Evolutionary conservation across 176 grass and related monocot species (phyloP).

Genomic region (Lolium multiflorum): DNA sequence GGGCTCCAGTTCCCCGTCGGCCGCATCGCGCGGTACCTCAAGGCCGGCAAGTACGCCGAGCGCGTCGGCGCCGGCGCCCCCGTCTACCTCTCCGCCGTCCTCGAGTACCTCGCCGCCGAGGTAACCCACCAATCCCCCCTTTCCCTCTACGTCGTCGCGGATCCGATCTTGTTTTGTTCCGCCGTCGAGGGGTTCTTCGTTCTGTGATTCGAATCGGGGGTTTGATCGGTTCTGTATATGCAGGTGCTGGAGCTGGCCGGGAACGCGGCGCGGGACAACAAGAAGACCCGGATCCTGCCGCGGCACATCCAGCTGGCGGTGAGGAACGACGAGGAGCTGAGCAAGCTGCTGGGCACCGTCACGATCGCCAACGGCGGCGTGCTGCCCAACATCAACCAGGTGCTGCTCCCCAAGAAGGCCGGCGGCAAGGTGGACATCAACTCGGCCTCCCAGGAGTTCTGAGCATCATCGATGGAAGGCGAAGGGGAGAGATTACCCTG

Average conservation of each 20-base stretch:
- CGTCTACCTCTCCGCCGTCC: conserved; percentile 90
- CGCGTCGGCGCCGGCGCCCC: conserved; percentile 90
- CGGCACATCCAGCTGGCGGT: conserved; percentile 66
- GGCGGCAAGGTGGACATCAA: conserved; percentile 44
- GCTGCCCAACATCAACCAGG: conserved; percentile 50
- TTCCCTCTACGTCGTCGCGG: background rate
- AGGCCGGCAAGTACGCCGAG: conserved; percentile 95
- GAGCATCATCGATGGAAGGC: background rate
- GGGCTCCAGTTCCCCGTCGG: conserved; percentile 94
- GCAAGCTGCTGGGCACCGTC: conserved; percentile 52
- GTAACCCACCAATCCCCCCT: conserved; percentile 17
- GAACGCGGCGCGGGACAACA: conserved; percentile 61
- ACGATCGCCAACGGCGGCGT: conserved; percentile 61
- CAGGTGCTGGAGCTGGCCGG: conserved; percentile 54
- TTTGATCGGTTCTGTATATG: background rate
- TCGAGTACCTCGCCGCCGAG: conserved; percentile 95
- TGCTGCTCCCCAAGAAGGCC: conserved; percentile 58
- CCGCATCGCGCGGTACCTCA: conserved; percentile 80
- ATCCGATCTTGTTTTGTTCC: background rate
- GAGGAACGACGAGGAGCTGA: conserved; percentile 60
- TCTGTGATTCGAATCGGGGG: background rate
- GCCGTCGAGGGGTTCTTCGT: background rate
- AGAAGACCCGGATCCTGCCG: conserved; percentile 63
- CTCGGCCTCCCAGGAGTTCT: conserved; percentile 60
- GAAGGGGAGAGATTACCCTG: background rate